Evolutionary conservation across 805 yeast species (phyloP).

Genomic region (Starmerella vaccinii): DNA sequence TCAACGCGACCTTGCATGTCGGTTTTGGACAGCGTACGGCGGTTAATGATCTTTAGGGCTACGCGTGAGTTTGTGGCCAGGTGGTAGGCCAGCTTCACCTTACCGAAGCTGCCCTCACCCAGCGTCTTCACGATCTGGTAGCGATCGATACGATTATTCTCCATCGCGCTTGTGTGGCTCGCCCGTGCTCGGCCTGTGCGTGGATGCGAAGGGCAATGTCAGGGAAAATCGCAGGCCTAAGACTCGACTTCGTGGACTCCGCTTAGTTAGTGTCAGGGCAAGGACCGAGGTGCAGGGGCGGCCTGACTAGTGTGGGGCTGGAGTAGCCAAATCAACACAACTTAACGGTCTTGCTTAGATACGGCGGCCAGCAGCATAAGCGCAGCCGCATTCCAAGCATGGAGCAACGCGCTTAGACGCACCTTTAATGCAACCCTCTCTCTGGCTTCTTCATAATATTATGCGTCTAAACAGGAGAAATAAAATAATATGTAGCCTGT

Average conservation of each 20-base stretch:
- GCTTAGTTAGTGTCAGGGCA: slow-evolving; percentile 2
- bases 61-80: slow-evolving; percentile 84
- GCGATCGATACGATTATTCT: slow-evolving; percentile 57
- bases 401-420: too few species aligned
- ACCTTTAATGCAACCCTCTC: too few species aligned
- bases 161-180: slow-evolving; percentile 9
- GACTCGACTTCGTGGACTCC: neutral
- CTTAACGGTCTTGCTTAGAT: neutral
- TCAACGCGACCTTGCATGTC: slow-evolving; percentile 97
- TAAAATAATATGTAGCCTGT: too few species aligned
- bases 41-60: slow-evolving; percentile 83
- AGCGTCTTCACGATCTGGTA: slow-evolving; percentile 86
- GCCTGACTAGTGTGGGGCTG: neutral
- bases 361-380: too few species aligned
- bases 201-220: neutral
- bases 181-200: neutral
- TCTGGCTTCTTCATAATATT: too few species aligned
- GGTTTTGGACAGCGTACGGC: slow-evolving; percentile 82
- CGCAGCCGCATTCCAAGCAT: too few species aligned
- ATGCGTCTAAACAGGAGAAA: too few species aligned
- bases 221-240: neutral
- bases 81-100: slow-evolving; percentile 85
- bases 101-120: slow-evolving; percentile 96
- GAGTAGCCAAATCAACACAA: neutral
- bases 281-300: neutral